Base-by-base conservation (phyloP, 441 rosid genomes). In the Populus trichocarpa region DNA sequence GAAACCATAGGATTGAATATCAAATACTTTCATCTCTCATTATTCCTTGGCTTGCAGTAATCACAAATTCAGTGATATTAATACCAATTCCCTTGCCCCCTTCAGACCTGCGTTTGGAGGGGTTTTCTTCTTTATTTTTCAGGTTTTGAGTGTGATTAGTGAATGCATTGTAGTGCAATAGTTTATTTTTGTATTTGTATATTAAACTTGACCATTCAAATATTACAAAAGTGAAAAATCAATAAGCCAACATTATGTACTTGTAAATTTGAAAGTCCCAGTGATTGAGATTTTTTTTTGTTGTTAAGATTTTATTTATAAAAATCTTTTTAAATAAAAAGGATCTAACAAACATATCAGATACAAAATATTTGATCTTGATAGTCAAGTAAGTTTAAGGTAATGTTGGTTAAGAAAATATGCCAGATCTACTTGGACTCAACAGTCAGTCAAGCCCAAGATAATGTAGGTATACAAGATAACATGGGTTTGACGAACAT, bases 121-220 rank as follows among this genome's bases (percentile, higher is more conserved):
- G 11, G 3, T 5, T 9, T 18, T 40, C 9, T 10, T 9, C 6
- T 20, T 28, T 3, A 11, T 22, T 66, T 18, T 66, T 26, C 46
- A 50, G 4, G 22, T 64, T 50, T 13, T 23, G 8, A 26, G 63
- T 26, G 69, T 79, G 73, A 66, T 59, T 73, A 67, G 72, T 69
- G 78, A 72, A 28, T 30, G 38, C 40, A 65, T 8, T 36, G 40
- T 69, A 57, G 76, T 22, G 20, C 53, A 57, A 59, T 78, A 42
- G 57, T 70, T 38, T 70, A 57, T 22, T 22, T 72, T 57, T 66
- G 64, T n/a, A 12, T 36, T 36, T 70, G 67, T 26, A 22, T 53
- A 73, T 42, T n/a, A 68, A 67, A n/a, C 61, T 8, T 18, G 33
- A 13, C 59, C 30, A 25, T 71, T 46, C 73, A 40, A 5, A 42